These are phyloP conservation scores for Zygosaccharomyces pseudorouxii DNA, from an alignment of 805 yeast species.

Conservation along the genomic window DNA sequence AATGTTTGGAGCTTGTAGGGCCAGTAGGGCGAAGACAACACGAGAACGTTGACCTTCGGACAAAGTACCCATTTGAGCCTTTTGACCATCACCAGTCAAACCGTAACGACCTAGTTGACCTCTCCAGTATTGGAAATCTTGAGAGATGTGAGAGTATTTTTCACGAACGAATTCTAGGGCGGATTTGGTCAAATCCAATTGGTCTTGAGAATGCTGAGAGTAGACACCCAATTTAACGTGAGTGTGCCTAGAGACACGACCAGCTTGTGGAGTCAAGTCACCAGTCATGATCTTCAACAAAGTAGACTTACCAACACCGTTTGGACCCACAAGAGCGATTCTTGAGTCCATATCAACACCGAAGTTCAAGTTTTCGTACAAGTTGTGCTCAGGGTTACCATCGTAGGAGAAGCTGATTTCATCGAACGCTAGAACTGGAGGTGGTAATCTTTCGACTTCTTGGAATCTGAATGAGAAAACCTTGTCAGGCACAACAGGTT, in stretches of 20 bases:
- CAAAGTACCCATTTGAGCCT: slow-evolving; percentile 96
- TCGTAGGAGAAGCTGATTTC: slow-evolving; percentile 90
- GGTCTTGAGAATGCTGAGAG: slow-evolving; percentile 98
- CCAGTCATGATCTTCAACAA: slow-evolving; percentile 96
- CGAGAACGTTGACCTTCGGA: slow-evolving; percentile 99
- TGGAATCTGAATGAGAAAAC: slow-evolving; percentile 94
- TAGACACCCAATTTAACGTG: slow-evolving; percentile 98
- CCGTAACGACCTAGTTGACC: slow-evolving; percentile 97
- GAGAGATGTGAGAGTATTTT: slow-evolving; percentile 82
- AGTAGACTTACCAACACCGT: slow-evolving; percentile 98
- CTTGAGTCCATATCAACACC: slow-evolving; percentile 99
- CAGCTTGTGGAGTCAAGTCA: slow-evolving; percentile 79
- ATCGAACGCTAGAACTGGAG: slow-evolving; percentile 96
- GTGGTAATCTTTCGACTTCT: slow-evolving; percentile 94
- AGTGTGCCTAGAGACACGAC: slow-evolving; percentile 95
- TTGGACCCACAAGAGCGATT: slow-evolving; percentile 96
- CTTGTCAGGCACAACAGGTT: slow-evolving; percentile 87
- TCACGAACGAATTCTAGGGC: slow-evolving; percentile 97
- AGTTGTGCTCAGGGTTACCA: slow-evolving; percentile 74
- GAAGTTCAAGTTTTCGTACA: slow-evolving; percentile 86
- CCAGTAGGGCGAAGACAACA: slow-evolving; percentile 94
- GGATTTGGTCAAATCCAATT: slow-evolving; percentile 89
- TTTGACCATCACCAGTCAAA: slow-evolving; percentile 97
- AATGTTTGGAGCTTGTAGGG: slow-evolving; percentile 92
- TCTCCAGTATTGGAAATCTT: slow-evolving; percentile 99